Percentiles rank a stretch among this genome's conserved stretches.
Evolutionary conservation across 2,329 filamentous ascomycete genomes (phyloP).

Genomic region (Ophiobolus disseminans): DNA sequence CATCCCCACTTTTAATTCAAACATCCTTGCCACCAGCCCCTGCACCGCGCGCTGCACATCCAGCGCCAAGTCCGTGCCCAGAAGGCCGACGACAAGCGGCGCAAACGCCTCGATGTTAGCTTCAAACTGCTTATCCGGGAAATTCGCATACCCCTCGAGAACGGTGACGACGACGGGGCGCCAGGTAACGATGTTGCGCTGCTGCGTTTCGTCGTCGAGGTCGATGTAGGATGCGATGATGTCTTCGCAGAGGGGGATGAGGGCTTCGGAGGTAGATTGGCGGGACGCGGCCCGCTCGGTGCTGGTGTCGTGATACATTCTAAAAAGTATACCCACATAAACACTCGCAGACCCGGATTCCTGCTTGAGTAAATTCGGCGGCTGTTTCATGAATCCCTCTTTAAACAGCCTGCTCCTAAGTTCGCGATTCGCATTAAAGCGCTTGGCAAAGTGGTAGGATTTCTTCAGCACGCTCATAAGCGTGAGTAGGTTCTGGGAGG

Average conservation of each 20-base stretch:
- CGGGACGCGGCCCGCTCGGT: conserved; percentile 82
- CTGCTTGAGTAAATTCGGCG: conserved; percentile 96
- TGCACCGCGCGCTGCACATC: conserved; percentile 83
- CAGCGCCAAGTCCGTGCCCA: conserved; percentile 79
- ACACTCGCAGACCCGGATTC: conserved; percentile 92
- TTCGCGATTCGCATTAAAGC: conserved; percentile 98
- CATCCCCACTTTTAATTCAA: conserved; percentile 60
- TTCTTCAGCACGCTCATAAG: conserved; percentile 96
- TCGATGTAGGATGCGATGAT: conserved; percentile 85
- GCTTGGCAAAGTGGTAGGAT: conserved; percentile 93
- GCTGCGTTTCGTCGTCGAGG: conserved; percentile 94
- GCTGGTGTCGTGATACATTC: conserved; percentile 93
- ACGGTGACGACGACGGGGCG: conserved; percentile 96
- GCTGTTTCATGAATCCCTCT: conserved; percentile 99
- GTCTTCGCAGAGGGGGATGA: conserved; percentile 94
- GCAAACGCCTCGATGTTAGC: conserved; percentile 85
- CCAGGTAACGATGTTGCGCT: conserved; percentile 97
- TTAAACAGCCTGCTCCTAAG: conserved; percentile 92
- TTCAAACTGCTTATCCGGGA: conserved; percentile 80
- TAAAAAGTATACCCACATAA: conserved; percentile 92
- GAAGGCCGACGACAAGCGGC: conserved; percentile 80
- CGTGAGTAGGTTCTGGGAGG: conserved; percentile 84
- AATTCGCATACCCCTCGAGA: conserved; percentile 87
- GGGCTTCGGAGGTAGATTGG: conserved; percentile 83
- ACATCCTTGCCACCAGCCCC: conserved; percentile 78